Evolutionary conservation across 495 filamentous ascomycete genomes (phyloP).

Genomic region (Thermochaetoides thermophila): DNA sequence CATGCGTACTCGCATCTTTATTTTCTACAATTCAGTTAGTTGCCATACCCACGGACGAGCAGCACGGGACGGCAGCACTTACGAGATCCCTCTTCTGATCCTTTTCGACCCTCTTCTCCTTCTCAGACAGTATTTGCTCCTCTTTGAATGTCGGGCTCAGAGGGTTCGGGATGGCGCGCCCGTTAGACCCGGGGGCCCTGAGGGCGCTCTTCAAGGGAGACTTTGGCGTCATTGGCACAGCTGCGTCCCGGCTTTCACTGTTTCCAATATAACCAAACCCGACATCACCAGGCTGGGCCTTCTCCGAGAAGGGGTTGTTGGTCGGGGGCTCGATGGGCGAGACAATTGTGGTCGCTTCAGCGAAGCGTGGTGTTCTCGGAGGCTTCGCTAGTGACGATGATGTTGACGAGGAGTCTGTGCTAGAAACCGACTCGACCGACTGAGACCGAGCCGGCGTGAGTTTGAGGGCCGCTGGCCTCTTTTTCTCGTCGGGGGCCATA

Average conservation of each 20-base stretch:
- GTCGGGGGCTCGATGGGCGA: constrained; percentile 61
- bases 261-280: constrained; percentile 80
- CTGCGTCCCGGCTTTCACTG: constrained; percentile 34
- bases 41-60: not conserved
- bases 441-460: constrained; percentile 29
- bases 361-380: constrained; percentile 72
- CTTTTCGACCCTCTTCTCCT: constrained; percentile 63
- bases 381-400: constrained; percentile 50
- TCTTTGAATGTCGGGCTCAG: constrained; percentile 82
- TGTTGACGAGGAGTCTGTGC: constrained; percentile 37
- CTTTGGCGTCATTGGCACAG: constrained; percentile 46
- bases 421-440: constrained; percentile 39
- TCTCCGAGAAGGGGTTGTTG: constrained; percentile 52
- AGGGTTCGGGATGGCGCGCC: constrained; percentile 44
- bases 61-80: constrained; percentile 19
- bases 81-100: constrained; percentile 76
- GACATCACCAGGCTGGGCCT: constrained; percentile 61
- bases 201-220: constrained; percentile 76
- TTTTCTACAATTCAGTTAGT: constrained; percentile 47
- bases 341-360: constrained; percentile 76
- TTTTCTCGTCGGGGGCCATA: constrained; percentile 29
- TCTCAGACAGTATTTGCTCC: constrained; percentile 68
- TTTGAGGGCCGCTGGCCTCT: constrained; percentile 34
- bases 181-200: constrained; percentile 68
- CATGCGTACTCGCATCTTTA: constrained; percentile 82